Evolutionary conservation across 176 grass and related monocot species (phyloP).

Genomic region (Carex parvula): DNA sequence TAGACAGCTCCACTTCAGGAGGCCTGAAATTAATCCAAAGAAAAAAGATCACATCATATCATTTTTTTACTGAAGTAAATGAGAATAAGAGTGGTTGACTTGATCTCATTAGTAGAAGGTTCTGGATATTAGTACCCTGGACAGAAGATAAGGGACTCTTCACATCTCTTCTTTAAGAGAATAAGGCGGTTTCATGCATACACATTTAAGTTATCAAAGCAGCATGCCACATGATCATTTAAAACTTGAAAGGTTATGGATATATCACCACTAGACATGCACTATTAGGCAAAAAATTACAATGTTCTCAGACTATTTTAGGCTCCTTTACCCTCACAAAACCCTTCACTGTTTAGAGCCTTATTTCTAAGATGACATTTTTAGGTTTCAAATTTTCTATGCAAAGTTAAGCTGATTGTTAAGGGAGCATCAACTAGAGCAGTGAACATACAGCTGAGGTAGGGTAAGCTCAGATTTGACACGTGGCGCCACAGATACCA

Average conservation of each 20-base stretch:
- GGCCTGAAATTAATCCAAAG: constrained; percentile 54
- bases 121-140: not conserved
- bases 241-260: not conserved
- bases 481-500: constrained; percentile 54
- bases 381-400: not conserved
- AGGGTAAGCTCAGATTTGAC: constrained; percentile 87
- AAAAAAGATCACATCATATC: not conserved
- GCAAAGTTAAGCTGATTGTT: not conserved
- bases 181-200: not conserved
- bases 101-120: not conserved
- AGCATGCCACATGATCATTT: not conserved
- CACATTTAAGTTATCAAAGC: not conserved
- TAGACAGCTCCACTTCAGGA: constrained; percentile 67
- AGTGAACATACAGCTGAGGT: constrained; percentile 58
- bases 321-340: not conserved
- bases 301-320: constrained; percentile 1
- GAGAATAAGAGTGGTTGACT: not conserved
- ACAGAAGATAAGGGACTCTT: not conserved
- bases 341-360: not conserved
- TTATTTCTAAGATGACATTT: not conserved
- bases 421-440: not conserved
- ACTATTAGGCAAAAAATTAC: not conserved
- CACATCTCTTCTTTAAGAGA: not conserved
- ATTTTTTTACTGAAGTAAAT: not conserved
- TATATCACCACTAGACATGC: not conserved